phyloP scores from a whole-genome alignment of 2,329 filamentous ascomycete genomes.

The Myriosclerotinia curreyana region DNA sequence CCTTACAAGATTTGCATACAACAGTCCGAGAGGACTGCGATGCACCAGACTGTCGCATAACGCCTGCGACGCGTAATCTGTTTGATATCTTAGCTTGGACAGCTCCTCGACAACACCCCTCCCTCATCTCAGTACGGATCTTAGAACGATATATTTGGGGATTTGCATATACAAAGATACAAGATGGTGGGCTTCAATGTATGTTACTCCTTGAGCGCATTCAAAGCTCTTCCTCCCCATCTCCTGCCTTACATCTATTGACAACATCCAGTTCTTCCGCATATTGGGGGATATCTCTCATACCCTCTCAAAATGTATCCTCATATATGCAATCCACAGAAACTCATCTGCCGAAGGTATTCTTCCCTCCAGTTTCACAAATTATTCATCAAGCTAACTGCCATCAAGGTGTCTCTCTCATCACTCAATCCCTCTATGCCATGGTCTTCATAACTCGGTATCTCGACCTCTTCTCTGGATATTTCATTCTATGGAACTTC shows the following conservation, averaged over 20 bases:
- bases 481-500: slow-evolving; percentile 64
- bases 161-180: background rate
- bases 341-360: slow-evolving; percentile 81
- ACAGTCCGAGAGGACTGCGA: background rate
- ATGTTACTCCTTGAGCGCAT: slow-evolving; percentile 16
- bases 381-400: background rate
- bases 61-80: slow-evolving; percentile 21
- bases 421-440: slow-evolving; percentile 85
- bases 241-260: background rate
- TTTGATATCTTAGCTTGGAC: background rate
- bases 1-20: background rate
- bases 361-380: background rate
- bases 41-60: slow-evolving; percentile 16
- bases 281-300: slow-evolving; percentile 82
- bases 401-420: slow-evolving; percentile 65
- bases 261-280: slow-evolving; percentile 54
- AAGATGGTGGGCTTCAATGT: slow-evolving; percentile 33
- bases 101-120: background rate
- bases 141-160: background rate
- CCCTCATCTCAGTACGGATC: background rate
- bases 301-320: slow-evolving; percentile 79
- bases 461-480: slow-evolving; percentile 66
- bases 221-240: background rate
- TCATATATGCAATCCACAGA: slow-evolving; percentile 85
- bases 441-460: slow-evolving; percentile 85